Evolutionary conservation across 495 filamentous ascomycete genomes (phyloP).

Genomic region (Bombardia bombarda): DNA sequence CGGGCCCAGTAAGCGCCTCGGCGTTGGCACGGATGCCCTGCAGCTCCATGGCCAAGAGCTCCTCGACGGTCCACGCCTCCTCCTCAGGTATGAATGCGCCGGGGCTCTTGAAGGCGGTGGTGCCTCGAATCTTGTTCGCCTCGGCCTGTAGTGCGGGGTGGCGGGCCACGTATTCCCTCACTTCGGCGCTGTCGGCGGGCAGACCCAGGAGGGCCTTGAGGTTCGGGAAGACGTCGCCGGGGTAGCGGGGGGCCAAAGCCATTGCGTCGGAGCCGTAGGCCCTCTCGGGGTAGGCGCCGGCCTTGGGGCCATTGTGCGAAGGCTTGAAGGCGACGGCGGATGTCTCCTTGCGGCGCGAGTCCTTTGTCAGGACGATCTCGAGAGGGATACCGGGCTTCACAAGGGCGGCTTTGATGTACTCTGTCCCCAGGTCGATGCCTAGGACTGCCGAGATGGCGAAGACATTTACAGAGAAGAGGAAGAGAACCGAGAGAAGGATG

Average conservation of each 20-base stretch:
- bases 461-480: conserved; percentile 41
- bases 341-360: conserved; percentile 91
- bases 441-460: conserved; percentile 64
- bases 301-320: conserved; percentile 46
- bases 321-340: conserved; percentile 94
- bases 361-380: conserved; percentile 97
- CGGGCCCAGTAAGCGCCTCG: conserved; percentile 74
- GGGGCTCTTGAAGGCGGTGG: conserved; percentile 66
- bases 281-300: conserved; percentile 70
- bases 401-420: conserved; percentile 92
- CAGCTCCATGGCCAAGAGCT: conserved; percentile 93
- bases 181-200: conserved; percentile 49
- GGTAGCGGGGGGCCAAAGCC: conserved; percentile 77
- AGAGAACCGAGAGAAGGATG: conserved; percentile 37
- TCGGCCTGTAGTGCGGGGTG: conserved; percentile 62
- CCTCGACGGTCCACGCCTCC: conserved; percentile 78
- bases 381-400: conserved; percentile 98
- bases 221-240: conserved; percentile 88
- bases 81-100: conserved; percentile 56
- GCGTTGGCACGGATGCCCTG: conserved; percentile 83
- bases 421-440: conserved; percentile 90
- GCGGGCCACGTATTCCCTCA: conserved; percentile 57
- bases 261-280: conserved; percentile 88
- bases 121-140: conserved; percentile 52
- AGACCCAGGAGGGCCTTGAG: conserved; percentile 81